Base-by-base conservation (phyloP, 306 rosid genomes). In the Oxytropis ochrocephala region DNA sequence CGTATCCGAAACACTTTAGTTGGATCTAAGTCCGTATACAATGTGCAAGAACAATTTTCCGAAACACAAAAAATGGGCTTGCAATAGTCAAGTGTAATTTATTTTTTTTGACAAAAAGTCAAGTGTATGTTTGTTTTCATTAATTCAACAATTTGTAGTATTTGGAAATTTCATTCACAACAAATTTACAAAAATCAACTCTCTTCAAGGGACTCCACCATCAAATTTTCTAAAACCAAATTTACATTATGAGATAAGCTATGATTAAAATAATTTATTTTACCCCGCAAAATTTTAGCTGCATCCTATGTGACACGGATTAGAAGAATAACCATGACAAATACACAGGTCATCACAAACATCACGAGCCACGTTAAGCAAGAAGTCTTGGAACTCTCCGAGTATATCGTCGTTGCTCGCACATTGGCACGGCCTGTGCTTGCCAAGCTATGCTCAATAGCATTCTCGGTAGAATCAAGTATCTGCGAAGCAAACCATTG, bases 361-460 rank as follows among this genome's bases (percentile, higher is more conserved):
- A 94, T 78, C 16, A 78, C 33, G 24, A 90, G 86, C 96, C 97
- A 90, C 0, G 97, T 88, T 76, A 90, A 79, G 85, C 96, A 88
- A 11, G 97, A 79, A 27, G 97, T 94, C 78, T 83, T 83, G 66
- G 96, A 88, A 75, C 87, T 84, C 84, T 81, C 82, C 0, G 89
- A 88, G 85, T 84, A 90, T 60, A 94, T 73, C 29, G 82, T 70
- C 0, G 78, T 62, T 1, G 97, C 92, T 35, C 98, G 86, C 32
- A 74, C 73, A 74, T 82, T 90, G n/a, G 79, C 98, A n/a, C 85
- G 91, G 5, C 88, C 87, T 0, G 96, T 94, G 85, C 92, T 84
- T 54, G 97, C 98, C 84, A 90, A 79, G 83, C 98, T 90, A 53
- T 84, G 87, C 69, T 90, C 96, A 59, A 94, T 76, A 42, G 97